Percentiles rank a stretch among this genome's conserved stretches.
Conservation (phyloP, 441 rosid genomes). For the Gossypium schwendimanii region DNA sequence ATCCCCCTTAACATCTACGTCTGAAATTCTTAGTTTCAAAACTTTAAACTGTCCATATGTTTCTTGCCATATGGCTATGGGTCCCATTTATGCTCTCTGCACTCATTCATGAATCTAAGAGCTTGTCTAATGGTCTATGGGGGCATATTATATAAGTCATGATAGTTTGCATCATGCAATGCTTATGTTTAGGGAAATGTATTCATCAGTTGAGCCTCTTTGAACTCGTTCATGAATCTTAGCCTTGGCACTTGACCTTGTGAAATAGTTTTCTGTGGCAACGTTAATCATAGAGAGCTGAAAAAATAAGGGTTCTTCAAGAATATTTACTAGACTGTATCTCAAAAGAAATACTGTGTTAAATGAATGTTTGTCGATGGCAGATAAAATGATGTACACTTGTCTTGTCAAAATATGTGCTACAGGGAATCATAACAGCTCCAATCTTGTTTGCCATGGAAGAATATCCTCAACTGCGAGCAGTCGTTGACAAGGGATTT, state of each 20-base stretch:
- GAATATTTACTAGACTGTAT: neutral
- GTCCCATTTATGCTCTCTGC: neutral
- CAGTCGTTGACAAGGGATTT: constrained; percentile 58
- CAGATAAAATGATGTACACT: neutral
- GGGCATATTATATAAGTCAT: neutral
- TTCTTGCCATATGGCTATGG: neutral
- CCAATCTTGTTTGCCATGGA: constrained; percentile 88
- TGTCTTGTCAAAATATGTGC: constrained; percentile 1
- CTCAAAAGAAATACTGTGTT: neutral
- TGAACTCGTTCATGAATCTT: neutral
- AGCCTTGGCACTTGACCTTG: neutral
- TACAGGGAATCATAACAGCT: constrained; percentile 83
- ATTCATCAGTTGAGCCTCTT: neutral
- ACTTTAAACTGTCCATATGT: neutral
- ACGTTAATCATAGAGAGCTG: neutral
- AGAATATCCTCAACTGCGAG: constrained; percentile 73
- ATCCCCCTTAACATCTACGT: neutral
- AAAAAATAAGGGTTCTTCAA: neutral
- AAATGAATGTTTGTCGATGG: neutral
- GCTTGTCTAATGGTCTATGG: neutral
- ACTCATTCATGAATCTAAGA: neutral
- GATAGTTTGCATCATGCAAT: neutral
- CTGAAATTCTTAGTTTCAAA: neutral
- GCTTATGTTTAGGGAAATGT: neutral
- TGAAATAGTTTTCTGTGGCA: neutral